Conservation (phyloP, 306 rosid genomes). For the Castanospermum australe region DNA sequence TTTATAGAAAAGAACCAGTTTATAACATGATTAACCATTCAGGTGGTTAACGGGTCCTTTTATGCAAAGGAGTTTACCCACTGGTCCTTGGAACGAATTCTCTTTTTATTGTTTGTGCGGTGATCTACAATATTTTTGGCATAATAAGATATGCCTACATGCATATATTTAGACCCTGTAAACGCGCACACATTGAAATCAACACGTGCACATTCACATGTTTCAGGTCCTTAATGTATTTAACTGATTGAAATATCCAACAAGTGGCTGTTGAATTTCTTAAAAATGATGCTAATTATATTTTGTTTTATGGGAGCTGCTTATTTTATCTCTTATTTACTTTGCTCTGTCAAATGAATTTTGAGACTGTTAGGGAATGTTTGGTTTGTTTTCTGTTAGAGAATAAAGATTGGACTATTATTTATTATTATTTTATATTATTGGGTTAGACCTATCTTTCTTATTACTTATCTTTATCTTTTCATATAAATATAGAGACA, state of each 20-base stretch:
- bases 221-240: background rate
- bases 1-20: background rate
- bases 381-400: too few species aligned
- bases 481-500: too few species aligned
- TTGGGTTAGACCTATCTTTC: too few species aligned
- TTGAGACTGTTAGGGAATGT: background rate
- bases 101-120: background rate
- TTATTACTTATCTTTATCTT: too few species aligned
- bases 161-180: background rate
- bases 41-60: background rate
- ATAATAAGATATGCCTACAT: constrained; percentile 8
- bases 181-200: background rate
- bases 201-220: background rate
- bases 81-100: background rate
- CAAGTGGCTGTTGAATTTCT: background rate
- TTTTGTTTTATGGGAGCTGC: background rate
- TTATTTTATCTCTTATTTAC: background rate
- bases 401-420: too few species aligned
- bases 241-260: background rate
- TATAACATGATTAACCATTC: background rate
- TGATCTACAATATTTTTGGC: constrained; percentile 5
- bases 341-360: background rate
- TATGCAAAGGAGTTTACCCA: background rate
- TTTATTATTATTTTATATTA: too few species aligned
- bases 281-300: background rate